A percentile compares a stretch with the other conserved stretches of the same genome.
Evolutionary conservation across 495 filamentous ascomycete genomes (phyloP).

Genomic region (Durotheca rogersii): DNA sequence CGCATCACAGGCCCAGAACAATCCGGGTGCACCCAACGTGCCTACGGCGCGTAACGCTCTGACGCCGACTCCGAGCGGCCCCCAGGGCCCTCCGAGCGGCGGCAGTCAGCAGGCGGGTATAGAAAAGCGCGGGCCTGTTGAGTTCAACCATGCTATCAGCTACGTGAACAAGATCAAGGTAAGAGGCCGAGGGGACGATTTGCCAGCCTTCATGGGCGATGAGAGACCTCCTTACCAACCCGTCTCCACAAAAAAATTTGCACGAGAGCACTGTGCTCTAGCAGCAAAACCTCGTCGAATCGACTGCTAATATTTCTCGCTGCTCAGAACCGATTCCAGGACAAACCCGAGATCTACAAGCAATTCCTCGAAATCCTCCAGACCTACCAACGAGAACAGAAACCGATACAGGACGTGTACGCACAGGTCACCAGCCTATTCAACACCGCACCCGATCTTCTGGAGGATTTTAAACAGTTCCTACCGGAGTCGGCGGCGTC

Average conservation of each 20-base stretch:
- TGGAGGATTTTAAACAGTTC: slow-evolving; percentile 99
- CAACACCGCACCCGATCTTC: slow-evolving; percentile 87
- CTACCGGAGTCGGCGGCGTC: slow-evolving; percentile 91
- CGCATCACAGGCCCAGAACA: slow-evolving; percentile 74
- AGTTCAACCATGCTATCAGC: slow-evolving; percentile 99
- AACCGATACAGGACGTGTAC: slow-evolving; percentile 98
- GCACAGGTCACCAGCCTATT: slow-evolving; percentile 95
- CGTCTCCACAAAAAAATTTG: slow-evolving; percentile 23
- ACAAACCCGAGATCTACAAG: slow-evolving; percentile 97
- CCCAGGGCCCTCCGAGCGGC: slow-evolving; percentile 44
- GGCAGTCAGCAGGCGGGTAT: slow-evolving; percentile 58
- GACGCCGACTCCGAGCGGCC: slow-evolving; percentile 52
- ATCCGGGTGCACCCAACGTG: slow-evolving; percentile 39
- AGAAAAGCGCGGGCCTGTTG: slow-evolving; percentile 90
- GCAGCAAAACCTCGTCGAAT: slow-evolving; percentile 1
- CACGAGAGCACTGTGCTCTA: slow-evolving; percentile 14
- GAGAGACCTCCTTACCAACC: background rate
- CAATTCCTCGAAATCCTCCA: slow-evolving; percentile 98
- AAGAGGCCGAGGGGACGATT: slow-evolving; percentile 22
- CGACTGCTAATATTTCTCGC: slow-evolving; percentile 16
- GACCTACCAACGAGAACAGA: slow-evolving; percentile 97
- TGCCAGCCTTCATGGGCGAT: background rate
- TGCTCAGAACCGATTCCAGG: slow-evolving; percentile 84
- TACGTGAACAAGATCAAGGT: slow-evolving; percentile 99
- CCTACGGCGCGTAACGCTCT: slow-evolving; percentile 48